These are phyloP conservation scores for Trametes polyzona DNA, from an alignment of 1,284 basidiomycete genomes.

Conservation along the genomic window DNA sequence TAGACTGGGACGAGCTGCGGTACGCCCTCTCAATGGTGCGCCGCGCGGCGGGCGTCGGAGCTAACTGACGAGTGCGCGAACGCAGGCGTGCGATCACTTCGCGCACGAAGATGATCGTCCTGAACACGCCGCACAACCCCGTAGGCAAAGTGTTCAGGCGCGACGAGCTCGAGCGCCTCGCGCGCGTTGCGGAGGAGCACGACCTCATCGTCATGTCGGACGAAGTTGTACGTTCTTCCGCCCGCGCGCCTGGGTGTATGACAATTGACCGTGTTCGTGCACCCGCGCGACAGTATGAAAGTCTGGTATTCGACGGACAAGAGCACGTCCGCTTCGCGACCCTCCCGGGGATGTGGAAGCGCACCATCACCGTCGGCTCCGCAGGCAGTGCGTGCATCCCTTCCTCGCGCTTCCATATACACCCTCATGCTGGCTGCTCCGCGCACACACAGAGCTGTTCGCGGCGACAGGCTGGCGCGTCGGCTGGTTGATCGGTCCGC, in stretches of 20 bases:
- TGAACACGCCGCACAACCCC: constrained; percentile 96
- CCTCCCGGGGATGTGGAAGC: constrained; percentile 97
- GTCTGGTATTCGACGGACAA: constrained; percentile 84
- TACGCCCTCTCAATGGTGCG: constrained; percentile 35
- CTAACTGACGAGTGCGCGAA: neutral
- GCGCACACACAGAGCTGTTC: constrained; percentile 72
- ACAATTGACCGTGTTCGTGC: neutral
- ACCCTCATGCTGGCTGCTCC: neutral
- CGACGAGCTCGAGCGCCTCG: constrained; percentile 82
- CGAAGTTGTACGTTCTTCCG: constrained; percentile 91
- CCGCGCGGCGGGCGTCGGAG: too few relatives aligned
- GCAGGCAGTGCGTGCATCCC: constrained; percentile 63
- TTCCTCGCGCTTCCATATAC: neutral
- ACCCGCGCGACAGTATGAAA: constrained; percentile 76
- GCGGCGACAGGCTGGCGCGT: constrained; percentile 97
- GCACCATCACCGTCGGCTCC: constrained; percentile 81
- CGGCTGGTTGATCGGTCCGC: constrained; percentile 92
- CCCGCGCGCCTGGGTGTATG: too few relatives aligned
- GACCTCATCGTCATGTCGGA: constrained; percentile 94
- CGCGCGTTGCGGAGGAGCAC: constrained; percentile 87
- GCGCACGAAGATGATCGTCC: constrained; percentile 88
- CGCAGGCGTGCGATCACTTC: constrained; percentile 77
- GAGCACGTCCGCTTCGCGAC: constrained; percentile 91
- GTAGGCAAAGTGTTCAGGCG: constrained; percentile 93
- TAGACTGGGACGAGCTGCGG: constrained; percentile 86